Base-by-base conservation (phyloP, 129 eudicot species). In the Kitagawia praeruptora region DNA sequence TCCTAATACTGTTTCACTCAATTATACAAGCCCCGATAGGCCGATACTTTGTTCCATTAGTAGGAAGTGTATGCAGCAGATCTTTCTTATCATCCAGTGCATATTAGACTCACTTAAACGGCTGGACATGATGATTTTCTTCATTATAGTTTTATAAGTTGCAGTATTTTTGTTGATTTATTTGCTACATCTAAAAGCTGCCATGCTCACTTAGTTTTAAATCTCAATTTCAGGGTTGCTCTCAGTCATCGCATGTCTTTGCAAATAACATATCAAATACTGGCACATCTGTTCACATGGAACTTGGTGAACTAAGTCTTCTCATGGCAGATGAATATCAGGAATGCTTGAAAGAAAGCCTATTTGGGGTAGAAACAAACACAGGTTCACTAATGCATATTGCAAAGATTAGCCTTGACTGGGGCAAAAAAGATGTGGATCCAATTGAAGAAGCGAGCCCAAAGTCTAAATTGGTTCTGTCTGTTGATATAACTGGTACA, bases 251-350 rank as follows among this genome's bases (percentile, higher is more conserved):
- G n/a, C 99, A 95, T 64, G 85, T 95, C 77, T 92, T 88, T 82
- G 97, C 99, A 75, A 92, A 95, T 84, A 92, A 95, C 85, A 90
- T 95, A 83, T 90, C 97, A 77, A 89, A 89, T 85, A 81, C 93
- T 27, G 94, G 97, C 71, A 86, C 97, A 69, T 79, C 96, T 47
- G 86, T 92, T 41, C 97, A 95, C 85, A 79, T 91, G 89, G 97
- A 95, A 85, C 90, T 95, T 82, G 99, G 99, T 64, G 99, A 95
- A 87, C 84, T 95, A 51, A 95, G 90, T 88, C 77, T 95, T 80
- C 91, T 90, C 87, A 85, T 90, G 91, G 91, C 99, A 78, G 97
- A 95, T 87, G 99, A 95, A 83, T 95, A 95, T 90, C 94, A 89
- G 81, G 97, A 95, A 84, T 87, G 92, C 84, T 82, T 89, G 82